phyloP scores from a whole-genome alignment of 2,329 filamentous ascomycete species.

The Balansia obtecta region DNA sequence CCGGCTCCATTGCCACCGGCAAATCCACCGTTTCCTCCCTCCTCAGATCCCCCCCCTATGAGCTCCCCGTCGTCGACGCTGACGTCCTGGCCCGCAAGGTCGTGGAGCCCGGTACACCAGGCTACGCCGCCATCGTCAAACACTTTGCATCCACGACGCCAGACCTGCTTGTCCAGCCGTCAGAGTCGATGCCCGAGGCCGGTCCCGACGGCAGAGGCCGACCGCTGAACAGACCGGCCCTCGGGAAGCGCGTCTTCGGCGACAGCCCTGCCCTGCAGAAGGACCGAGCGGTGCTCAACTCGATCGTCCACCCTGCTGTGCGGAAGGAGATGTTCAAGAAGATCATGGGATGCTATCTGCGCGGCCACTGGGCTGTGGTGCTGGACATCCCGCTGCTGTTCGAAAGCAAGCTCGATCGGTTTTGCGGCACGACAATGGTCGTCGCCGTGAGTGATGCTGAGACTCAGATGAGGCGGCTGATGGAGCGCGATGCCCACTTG shows the following conservation, averaged over 20 bases:
- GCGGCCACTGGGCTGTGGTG: slow-evolving; percentile 77
- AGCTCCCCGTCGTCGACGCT: slow-evolving; percentile 84
- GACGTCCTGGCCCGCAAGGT: slow-evolving; percentile 87
- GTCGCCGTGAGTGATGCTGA: slow-evolving; percentile 71
- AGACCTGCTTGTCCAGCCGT: slow-evolving; percentile 60
- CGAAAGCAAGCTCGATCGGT: slow-evolving; percentile 71
- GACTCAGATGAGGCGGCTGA: slow-evolving; percentile 70
- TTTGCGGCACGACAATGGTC: slow-evolving; percentile 77
- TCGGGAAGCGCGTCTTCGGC: slow-evolving; percentile 81
- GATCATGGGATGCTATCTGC: slow-evolving; percentile 60
- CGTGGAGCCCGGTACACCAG: slow-evolving; percentile 79
- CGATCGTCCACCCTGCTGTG: slow-evolving; percentile 88
- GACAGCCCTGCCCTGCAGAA: slow-evolving; percentile 53
- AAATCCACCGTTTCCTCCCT: slow-evolving; percentile 90
- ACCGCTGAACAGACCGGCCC: slow-evolving; percentile 72
- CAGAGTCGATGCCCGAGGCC: slow-evolving; percentile 36
- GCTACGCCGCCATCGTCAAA: slow-evolving; percentile 69
- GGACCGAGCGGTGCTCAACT: slow-evolving; percentile 69
- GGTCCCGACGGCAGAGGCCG: slow-evolving; percentile 51
- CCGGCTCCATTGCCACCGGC: slow-evolving; percentile 92
- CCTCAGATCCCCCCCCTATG: slow-evolving; percentile 69
- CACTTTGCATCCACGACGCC: slow-evolving; percentile 77
- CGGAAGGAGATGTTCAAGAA: slow-evolving; percentile 67
- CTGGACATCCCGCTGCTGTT: slow-evolving; percentile 88
- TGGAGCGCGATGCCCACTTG: slow-evolving; percentile 64